Conservation (phyloP, 306 rosid genomes). For the Dryas alaskensis region DNA sequence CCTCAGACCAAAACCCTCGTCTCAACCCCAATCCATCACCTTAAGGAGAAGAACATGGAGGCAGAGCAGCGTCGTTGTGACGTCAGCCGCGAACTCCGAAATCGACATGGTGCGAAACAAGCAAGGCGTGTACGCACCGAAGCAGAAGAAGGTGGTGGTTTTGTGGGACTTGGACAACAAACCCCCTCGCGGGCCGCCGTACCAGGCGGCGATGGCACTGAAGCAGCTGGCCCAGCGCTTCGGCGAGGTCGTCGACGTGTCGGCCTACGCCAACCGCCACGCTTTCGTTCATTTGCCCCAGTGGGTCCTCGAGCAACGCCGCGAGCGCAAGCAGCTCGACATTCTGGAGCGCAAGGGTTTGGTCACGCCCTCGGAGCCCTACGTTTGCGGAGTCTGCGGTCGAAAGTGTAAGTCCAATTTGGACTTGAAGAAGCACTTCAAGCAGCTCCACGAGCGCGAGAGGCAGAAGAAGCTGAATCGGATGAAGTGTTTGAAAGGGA, state of each 20-base stretch:
- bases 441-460: slow-evolving; percentile 68
- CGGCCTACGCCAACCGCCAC: slow-evolving; percentile 89
- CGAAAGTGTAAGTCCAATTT: slow-evolving; percentile 55
- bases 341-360: slow-evolving; percentile 64
- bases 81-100: slow-evolving; percentile 37
- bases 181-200: slow-evolving; percentile 86
- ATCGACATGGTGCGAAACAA: slow-evolving; percentile 78
- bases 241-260: slow-evolving; percentile 62
- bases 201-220: slow-evolving; percentile 69
- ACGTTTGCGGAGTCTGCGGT: slow-evolving; percentile 65
- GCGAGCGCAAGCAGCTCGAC: slow-evolving; percentile 52
- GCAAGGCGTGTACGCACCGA: slow-evolving; percentile 57
- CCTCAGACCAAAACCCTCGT: slow-evolving; percentile 15
- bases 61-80: neutral
- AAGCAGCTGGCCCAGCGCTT: slow-evolving; percentile 49
- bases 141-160: slow-evolving; percentile 58
- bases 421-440: slow-evolving; percentile 71
- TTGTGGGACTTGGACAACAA: slow-evolving; percentile 97
- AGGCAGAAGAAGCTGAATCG: slow-evolving; percentile 63
- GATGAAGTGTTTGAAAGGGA: slow-evolving; percentile 53
- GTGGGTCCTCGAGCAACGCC: slow-evolving; percentile 62
- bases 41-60: too few relatives aligned
- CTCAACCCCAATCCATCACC: slow-evolving; percentile 5
- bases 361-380: slow-evolving; percentile 45
- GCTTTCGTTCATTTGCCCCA: slow-evolving; percentile 71